Conservation (phyloP, 1,139 yeast genomes). For the Taphrina wiesneri region DNA sequence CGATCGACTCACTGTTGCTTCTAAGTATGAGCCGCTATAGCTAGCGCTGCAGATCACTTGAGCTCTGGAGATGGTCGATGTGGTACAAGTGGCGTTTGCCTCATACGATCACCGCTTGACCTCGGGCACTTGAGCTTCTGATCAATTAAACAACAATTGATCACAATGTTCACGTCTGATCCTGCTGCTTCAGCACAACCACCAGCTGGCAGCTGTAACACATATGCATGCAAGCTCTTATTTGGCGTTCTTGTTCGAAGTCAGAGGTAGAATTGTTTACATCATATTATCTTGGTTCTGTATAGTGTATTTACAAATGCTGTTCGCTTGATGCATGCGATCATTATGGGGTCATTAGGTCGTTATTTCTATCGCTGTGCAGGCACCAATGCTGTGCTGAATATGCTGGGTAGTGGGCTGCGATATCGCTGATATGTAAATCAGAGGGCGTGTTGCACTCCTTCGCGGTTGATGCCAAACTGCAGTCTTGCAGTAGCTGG, state of each 20-base stretch:
- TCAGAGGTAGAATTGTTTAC: not conserved
- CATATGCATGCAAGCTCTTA: not conserved
- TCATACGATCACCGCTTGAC: too few species aligned
- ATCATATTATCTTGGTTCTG: not conserved
- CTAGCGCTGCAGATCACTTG: too few species aligned
- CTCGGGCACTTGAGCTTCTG: too few species aligned
- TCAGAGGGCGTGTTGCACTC: not conserved
- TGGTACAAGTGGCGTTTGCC: too few species aligned
- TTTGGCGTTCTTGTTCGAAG: too few species aligned
- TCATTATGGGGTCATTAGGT: not conserved
- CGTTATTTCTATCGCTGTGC: not conserved
- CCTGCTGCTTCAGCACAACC: too few species aligned
- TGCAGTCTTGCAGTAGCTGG: not conserved
- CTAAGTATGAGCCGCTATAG: too few species aligned
- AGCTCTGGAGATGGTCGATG: too few species aligned
- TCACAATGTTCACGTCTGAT: too few species aligned
- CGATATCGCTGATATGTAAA: not conserved
- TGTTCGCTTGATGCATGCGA: not conserved
- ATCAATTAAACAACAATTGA: too few species aligned
- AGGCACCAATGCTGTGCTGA: not conserved
- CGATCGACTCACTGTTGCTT: too few species aligned
- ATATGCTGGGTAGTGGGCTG: not conserved
- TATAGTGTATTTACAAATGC: not conserved
- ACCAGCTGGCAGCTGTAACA: too few species aligned
- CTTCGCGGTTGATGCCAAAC: conserved; percentile 13